phyloP scores from a whole-genome alignment of 805 yeast species.

The Candida succiphila region DNA sequence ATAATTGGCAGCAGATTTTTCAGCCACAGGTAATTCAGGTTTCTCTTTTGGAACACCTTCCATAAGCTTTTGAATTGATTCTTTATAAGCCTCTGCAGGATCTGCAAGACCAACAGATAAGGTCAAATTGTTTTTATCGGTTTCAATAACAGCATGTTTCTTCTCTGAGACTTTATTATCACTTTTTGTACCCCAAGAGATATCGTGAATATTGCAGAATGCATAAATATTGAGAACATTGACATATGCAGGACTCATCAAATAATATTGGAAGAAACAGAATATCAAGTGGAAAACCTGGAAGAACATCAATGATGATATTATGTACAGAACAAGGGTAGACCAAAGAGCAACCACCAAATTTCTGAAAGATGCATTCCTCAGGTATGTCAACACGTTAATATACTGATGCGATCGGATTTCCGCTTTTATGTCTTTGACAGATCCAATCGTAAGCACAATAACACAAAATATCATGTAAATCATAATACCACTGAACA shows the following conservation, averaged over 20 bases:
- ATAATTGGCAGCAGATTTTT: constrained; percentile 59
- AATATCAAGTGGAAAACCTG: constrained; percentile 90
- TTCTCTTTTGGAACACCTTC: constrained; percentile 4
- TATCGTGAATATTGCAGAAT: constrained; percentile 89
- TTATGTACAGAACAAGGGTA: constrained; percentile 68
- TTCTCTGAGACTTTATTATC: constrained; percentile 49
- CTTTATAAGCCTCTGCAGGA: constrained; percentile 18
- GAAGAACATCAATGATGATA: constrained; percentile 69
- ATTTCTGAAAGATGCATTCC: constrained; percentile 69
- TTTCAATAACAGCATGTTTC: constrained; percentile 37
- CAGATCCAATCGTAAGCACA: constrained; percentile 48
- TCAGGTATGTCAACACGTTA: constrained; percentile 35
- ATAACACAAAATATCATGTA: constrained; percentile 77
- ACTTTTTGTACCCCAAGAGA: constrained; percentile 96
- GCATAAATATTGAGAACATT: constrained; percentile 89
- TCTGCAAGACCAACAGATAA: constrained; percentile 20
- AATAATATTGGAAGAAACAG: constrained; percentile 70
- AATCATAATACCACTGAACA: constrained; percentile 78
- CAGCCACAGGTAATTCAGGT: constrained; percentile 28
- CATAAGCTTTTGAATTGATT: constrained; percentile 14
- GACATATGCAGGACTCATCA: constrained; percentile 80
- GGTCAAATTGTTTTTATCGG: constrained; percentile 9
- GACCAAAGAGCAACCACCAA: constrained; percentile 73
- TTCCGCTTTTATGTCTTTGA: constrained; percentile 38
- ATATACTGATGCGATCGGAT: constrained; percentile 22